Evolutionary conservation across 108 stramenopile species (phyloP), one percentile per base, ranked within the genome.

Genomic region (Cyclotella sp.): DNA sequence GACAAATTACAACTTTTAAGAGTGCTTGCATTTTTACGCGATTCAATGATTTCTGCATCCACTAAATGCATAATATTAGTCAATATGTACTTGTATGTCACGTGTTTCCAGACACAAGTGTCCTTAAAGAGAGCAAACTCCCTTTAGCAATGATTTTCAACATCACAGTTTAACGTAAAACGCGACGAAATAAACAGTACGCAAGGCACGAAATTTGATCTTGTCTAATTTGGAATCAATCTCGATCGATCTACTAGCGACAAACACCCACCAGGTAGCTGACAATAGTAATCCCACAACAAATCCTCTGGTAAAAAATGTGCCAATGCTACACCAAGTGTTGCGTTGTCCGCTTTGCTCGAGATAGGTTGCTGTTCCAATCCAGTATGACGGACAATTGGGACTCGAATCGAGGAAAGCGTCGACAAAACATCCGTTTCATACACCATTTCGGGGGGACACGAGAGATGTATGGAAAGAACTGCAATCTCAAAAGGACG

Each of bases 371-470:
- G 22, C 28, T 21, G 13, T 26, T 30, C 46, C 54, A 68, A 49
- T 29, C 51, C 53, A 41, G 22, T 34, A 22, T 27, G 39, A 10
- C 63, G 29, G 22, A 46, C 71, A n/a, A 82, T 60, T 19, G 75
- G 82, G 0, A 82, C 42, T 3, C 54, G 75, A 73, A 82, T 68
- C 0, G 71, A 82, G 7, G 82, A 76, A 62, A 75, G 52, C 4
- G 82, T 72, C 18, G 75, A 82, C n/a, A 82, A 34, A 9, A 71
- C 70, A 63, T 82, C 82, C 0, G 75, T 76, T 53, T 82, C 81
- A 27, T 72, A 82, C 0, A 72, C 22, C 59, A 68, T 52, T 8
- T 67, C 70, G 24, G 53, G 58, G 3, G 82, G 71, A 29, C 82
- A 82, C 15, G 82, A 76, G 9, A 82, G 34, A 43, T 75, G 74